Percentiles rank a stretch among this genome's conserved stretches.
Evolutionary conservation across 176 grass and related monocot species (phyloP).

Genomic region (Rhynchospora pubera): DNA sequence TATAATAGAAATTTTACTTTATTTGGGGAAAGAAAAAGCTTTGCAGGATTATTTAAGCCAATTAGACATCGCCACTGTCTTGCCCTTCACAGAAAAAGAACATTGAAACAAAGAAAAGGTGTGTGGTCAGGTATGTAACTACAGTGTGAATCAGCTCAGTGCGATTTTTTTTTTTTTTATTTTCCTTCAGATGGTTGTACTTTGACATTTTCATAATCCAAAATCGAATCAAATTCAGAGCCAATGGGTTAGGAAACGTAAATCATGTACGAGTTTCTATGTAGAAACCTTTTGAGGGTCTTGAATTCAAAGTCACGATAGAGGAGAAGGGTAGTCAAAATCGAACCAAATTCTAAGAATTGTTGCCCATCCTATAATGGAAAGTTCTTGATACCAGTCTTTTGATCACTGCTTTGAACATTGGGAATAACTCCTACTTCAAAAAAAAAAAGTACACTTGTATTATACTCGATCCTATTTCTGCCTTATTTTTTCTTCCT

Average conservation of each 20-base stretch:
- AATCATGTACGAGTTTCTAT: neutral
- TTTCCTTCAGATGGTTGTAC: too few relatives aligned
- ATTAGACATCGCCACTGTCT: neutral
- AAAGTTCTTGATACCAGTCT: neutral
- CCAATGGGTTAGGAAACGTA: neutral
- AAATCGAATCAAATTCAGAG: neutral
- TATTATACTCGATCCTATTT: neutral
- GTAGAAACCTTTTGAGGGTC: neutral
- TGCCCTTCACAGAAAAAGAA: neutral
- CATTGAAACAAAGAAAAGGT: neutral
- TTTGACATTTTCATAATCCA: neutral
- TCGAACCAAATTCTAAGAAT: neutral
- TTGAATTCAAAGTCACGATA: neutral
- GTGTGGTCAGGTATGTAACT: neutral
- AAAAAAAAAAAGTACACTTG: neutral
- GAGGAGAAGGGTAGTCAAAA: neutral
- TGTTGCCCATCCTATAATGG: neutral
- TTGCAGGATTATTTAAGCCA: neutral
- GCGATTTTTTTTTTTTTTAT: too few relatives aligned
- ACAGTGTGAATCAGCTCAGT: too few relatives aligned
- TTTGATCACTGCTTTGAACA: neutral
- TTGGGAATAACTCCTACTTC: neutral
- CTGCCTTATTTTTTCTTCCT: constrained; percentile 8
- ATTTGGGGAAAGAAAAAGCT: too few relatives aligned
- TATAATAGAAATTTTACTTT: too few relatives aligned